Percentiles rank a stretch among this genome's conserved stretches.
Evolutionary conservation across 768 basidiomycete genomes (phyloP).

Genomic region (Leucocoprinus sp.): DNA sequence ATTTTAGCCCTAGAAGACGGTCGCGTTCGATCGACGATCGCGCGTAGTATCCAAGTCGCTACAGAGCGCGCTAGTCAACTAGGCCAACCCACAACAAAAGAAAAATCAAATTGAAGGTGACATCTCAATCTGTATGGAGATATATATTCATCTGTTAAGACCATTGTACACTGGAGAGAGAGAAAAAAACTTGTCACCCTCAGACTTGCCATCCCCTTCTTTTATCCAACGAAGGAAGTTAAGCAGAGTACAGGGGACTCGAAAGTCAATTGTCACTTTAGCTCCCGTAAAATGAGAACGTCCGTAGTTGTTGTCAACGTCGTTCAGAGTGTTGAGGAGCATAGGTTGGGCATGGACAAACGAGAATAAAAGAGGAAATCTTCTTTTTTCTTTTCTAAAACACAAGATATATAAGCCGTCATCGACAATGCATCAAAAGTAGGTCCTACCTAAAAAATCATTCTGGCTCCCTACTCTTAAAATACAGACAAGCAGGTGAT

Average conservation of each 20-base stretch:
- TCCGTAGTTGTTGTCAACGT: constrained; percentile 57
- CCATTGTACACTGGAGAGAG: too few relatives aligned
- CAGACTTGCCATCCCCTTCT: constrained; percentile 16
- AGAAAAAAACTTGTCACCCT: too few relatives aligned
- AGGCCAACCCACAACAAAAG: constrained; percentile 63
- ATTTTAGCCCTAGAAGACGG: constrained; percentile 92
- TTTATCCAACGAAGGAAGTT: constrained; percentile 11
- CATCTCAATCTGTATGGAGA: too few relatives aligned
- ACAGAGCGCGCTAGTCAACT: constrained; percentile 83
- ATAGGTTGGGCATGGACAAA: constrained; percentile 78
- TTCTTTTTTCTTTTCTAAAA: too few relatives aligned
- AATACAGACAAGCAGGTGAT: constrained; percentile 87
- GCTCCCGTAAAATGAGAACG: constrained; percentile 98
- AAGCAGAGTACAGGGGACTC: constrained; percentile 21
- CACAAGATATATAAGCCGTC: too few relatives aligned
- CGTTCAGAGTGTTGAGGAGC: constrained; percentile 98
- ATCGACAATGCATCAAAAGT: too few relatives aligned
- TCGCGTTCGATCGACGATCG: constrained; percentile 86
- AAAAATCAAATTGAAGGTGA: too few relatives aligned
- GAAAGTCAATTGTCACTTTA: constrained; percentile 33
- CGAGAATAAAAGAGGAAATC: constrained; percentile 49
- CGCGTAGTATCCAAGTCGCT: constrained; percentile 89
- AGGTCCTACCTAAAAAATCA: too few relatives aligned
- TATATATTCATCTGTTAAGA: too few relatives aligned
- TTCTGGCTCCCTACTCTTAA: too few relatives aligned